phyloP scores from a whole-genome alignment of 768 basidiomycete species.

The Fomitopsis pulvina region DNA sequence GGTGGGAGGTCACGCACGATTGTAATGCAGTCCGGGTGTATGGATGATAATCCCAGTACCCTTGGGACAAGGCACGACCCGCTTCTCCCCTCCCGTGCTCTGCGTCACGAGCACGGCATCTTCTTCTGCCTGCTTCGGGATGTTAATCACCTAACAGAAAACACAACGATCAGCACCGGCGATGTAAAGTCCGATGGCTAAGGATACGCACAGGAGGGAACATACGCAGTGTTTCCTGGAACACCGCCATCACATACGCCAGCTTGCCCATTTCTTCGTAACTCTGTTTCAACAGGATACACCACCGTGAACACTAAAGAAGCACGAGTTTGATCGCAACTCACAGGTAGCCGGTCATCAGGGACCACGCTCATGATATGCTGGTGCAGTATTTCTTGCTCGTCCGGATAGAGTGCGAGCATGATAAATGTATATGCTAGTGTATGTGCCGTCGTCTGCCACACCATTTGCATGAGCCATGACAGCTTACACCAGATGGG shows the following conservation, averaged over 20 bases:
- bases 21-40: slow-evolving; percentile 27
- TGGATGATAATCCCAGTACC: slow-evolving; percentile 22
- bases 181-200: not conserved
- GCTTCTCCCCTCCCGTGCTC: slow-evolving; percentile 20
- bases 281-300: slow-evolving; percentile 11
- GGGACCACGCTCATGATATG: slow-evolving; percentile 22
- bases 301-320: not conserved
- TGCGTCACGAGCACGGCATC: slow-evolving; percentile 21
- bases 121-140: slow-evolving; percentile 23
- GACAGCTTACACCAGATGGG: not conserved
- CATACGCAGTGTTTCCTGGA: slow-evolving; percentile 29
- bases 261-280: slow-evolving; percentile 24
- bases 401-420: slow-evolving; percentile 34
- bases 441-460: slow-evolving; percentile 30
- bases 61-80: slow-evolving; percentile 20
- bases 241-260: slow-evolving; percentile 9
- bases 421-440: slow-evolving; percentile 28
- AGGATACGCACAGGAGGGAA: slow-evolving; percentile 20
- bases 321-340: not conserved
- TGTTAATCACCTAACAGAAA: slow-evolving; percentile 10
- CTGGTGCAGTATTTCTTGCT: slow-evolving; percentile 31
- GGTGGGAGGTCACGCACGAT: slow-evolving; percentile 20
- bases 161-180: not conserved
- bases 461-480: not conserved
- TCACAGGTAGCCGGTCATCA: slow-evolving; percentile 22